Base-by-base conservation (phyloP, 73 alveolate genomes). In the Uronychia binucleata region DNA sequence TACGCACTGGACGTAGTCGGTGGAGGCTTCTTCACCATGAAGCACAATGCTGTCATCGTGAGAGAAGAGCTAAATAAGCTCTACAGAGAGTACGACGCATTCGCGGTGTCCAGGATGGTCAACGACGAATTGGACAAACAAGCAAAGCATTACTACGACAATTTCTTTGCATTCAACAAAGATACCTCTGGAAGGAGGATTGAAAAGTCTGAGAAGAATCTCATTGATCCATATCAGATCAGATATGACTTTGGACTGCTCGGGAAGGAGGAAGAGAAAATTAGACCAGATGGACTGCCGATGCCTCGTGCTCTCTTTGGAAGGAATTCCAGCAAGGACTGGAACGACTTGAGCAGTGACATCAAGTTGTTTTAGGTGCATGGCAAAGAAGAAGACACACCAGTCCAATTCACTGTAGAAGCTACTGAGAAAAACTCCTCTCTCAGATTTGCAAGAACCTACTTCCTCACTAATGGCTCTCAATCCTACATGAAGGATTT, bases 11-110 rank as follows among this genome's bases (percentile, higher is more conserved):
- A 92, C 75, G 34, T 88, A 28, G 93, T 92, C 31, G 95, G 95
- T 27, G 75, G 80, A 25, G 94, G 97, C 0, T 92, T 92, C 90
- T 92, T 92, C 81, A 89, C 97, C 0, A 89, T 89, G 93, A 85
- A 86, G 84, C 95, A 92, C 76, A 34, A 85, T 26, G 89, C 78
- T 26, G 79, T 31, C 29, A 86, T 85, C 77, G 28, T 92, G 30
- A 78, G 92, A 79, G 93, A 86, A 76, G 90, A 75, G 57, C 79
- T 92, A 19, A 31, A 60, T 1, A 46, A 13, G 30, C 57, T 88
- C 34, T 92, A 83, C 59, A 57, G 83, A 77, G 97, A 92, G 30
- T 92, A 77, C 57, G 97, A 92, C 77, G 78, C 91, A 1, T 84
- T 91, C 67, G 90, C 94, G 0, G 57, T 82, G 0, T 67, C 32